phyloP scores from a whole-genome alignment of 306 rosid species.

The Luffa acutangula region DNA sequence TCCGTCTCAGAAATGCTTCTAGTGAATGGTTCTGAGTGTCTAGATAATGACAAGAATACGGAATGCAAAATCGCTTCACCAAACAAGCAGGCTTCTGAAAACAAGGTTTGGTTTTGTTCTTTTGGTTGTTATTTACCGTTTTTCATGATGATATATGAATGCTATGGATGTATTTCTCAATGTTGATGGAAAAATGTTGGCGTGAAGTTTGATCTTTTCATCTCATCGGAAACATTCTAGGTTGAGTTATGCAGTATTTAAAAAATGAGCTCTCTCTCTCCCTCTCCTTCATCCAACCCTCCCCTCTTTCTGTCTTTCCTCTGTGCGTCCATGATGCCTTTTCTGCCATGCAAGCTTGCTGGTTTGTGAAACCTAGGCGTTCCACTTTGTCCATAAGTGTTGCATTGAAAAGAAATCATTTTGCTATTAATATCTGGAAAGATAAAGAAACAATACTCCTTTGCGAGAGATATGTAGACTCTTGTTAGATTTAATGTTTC shows the following conservation, averaged over 20 bases:
- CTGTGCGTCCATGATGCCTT: not conserved
- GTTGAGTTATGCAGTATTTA: not conserved
- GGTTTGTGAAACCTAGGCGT: not conserved
- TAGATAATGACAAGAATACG: slow-evolving; percentile 12
- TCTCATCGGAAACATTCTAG: not conserved
- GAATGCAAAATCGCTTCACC: slow-evolving; percentile 1
- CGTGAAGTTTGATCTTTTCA: not conserved
- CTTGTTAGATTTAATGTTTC: too few species aligned
- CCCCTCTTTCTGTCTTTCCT: not conserved
- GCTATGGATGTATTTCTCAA: not conserved
- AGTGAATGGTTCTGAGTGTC: slow-evolving; percentile 12
- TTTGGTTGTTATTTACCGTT: not conserved
- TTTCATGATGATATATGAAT: not conserved
- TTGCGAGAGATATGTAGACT: too few species aligned
- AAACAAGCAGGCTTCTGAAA: slow-evolving; percentile 2
- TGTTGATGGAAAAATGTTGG: not conserved
- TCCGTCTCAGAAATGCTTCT: slow-evolving; percentile 55
- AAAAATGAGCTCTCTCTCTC: not conserved
- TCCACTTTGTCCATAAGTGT: not conserved
- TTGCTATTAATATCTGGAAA: not conserved
- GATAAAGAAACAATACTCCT: not conserved
- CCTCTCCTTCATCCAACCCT: not conserved
- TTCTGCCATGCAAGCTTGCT: not conserved
- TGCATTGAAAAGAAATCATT: not conserved
- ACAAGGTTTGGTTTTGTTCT: slow-evolving; percentile 18